Evolutionary conservation across 345 rosid species (phyloP).

Genomic region (Eucalyptus sp.): DNA sequence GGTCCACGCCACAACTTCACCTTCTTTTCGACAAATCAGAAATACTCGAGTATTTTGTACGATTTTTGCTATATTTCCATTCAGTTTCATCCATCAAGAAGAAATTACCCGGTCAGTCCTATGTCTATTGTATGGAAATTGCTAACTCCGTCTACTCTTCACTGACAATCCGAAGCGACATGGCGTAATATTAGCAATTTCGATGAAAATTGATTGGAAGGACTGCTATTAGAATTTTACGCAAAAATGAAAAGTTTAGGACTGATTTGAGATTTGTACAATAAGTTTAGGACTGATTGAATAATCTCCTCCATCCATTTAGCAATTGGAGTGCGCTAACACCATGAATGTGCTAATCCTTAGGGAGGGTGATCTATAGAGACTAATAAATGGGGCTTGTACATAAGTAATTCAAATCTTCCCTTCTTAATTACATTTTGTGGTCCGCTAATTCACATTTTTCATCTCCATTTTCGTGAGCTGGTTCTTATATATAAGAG

Average conservation of each 20-base stretch:
- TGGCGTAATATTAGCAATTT: no score
- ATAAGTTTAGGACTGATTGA: not conserved
- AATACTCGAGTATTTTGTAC: not conserved
- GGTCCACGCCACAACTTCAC: not conserved
- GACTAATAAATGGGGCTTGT: not conserved
- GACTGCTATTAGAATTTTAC: not conserved
- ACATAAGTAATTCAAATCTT: not conserved
- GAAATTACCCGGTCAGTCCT: not conserved
- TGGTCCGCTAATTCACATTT: not conserved
- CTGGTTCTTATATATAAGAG: not conserved
- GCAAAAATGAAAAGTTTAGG: not conserved
- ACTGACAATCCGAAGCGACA: accelerated
- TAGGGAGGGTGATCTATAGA: not conserved
- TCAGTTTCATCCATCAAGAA: not conserved
- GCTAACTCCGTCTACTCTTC: no score
- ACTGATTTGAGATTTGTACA: no score
- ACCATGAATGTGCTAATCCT: not conserved
- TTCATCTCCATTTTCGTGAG: not conserved
- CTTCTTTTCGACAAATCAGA: not conserved
- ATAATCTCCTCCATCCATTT: not conserved
- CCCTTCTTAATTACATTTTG: not conserved
- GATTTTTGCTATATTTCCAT: not conserved
- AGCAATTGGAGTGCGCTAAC: not conserved
- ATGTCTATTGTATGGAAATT: not conserved
- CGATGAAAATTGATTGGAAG: not conserved